These are phyloP conservation scores for Xerocomus cyaneibrunnescens DNA, from an alignment of 1,284 basidiomycete species.

Conservation along the genomic window DNA sequence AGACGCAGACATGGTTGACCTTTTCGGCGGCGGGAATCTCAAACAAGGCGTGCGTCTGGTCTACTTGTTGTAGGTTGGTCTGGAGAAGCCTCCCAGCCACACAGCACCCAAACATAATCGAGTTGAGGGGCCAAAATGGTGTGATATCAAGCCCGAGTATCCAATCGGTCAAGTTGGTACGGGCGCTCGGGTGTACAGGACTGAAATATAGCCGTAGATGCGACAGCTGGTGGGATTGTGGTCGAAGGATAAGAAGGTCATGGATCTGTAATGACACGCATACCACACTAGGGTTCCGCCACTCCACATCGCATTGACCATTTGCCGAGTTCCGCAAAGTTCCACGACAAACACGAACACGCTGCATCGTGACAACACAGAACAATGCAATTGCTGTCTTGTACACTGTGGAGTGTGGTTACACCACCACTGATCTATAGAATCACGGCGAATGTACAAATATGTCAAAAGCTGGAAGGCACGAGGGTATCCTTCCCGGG, in stretches of 20 bases:
- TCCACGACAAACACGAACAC: conserved; percentile 3
- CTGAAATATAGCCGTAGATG: neutral
- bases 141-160: neutral
- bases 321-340: conserved; percentile 6
- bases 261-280: conserved; percentile 13
- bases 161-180: neutral
- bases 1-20: conserved; percentile 90
- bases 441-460: conserved; percentile 5
- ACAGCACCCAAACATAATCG: conserved; percentile 67
- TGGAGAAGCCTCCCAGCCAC: conserved; percentile 75
- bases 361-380: neutral
- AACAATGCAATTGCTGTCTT: conserved; percentile 3
- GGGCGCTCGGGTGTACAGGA: neutral
- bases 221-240: conserved; percentile 5
- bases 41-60: conserved; percentile 85
- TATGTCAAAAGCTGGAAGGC: conserved; percentile 3
- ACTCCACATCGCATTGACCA: neutral
- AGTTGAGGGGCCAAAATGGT: neutral
- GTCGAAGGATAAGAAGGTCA: conserved; percentile 11
- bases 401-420: neutral
- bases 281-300: too few species aligned
- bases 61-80: conserved; percentile 73
- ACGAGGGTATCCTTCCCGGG: conserved; percentile 18
- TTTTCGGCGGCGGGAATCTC: conserved; percentile 72
- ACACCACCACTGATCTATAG: conserved; percentile 14